Percentiles rank a stretch among this genome's conserved stretches.
phyloP scores from a whole-genome alignment of 306 rosid species.

The Macrotyloma uniflorum region DNA sequence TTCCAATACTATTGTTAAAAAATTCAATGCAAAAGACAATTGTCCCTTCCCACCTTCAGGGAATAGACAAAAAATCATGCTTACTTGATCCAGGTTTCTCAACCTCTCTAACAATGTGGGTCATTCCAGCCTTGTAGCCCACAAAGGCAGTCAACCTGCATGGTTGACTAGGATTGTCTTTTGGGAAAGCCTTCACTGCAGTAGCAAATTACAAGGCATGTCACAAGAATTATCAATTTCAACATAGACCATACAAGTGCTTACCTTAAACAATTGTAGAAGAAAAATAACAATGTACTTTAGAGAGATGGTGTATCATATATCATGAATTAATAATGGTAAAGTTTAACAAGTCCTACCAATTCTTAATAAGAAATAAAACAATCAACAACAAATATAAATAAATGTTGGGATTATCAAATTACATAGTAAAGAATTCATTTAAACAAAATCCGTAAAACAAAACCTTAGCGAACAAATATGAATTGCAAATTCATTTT shows the following conservation, averaged over 20 bases:
- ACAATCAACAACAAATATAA: background rate
- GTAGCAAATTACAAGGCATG: background rate
- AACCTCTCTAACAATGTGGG: constrained; percentile 83
- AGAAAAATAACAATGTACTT: background rate
- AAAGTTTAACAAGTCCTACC: background rate
- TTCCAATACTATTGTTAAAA: background rate
- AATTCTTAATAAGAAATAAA: background rate
- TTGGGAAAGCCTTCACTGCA: constrained; percentile 86
- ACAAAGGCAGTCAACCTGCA: constrained; percentile 77
- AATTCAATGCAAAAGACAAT: background rate
- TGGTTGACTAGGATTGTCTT: constrained; percentile 59
- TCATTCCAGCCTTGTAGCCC: constrained; percentile 90
- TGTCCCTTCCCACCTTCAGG: background rate
- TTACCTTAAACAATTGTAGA: background rate
- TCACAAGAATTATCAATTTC: background rate
- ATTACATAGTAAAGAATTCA: background rate
- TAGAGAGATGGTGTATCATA: background rate
- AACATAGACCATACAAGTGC: background rate
- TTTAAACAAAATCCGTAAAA: too few relatives aligned
- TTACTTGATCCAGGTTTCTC: constrained; percentile 92
- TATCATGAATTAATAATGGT: background rate
- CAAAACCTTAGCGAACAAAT: background rate
- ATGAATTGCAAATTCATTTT: too few relatives aligned
- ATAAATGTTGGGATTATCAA: background rate
- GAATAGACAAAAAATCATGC: background rate